Conservation (phyloP, 192 early-diverging fungal genomes). For the Coemansia sp. region DNA sequence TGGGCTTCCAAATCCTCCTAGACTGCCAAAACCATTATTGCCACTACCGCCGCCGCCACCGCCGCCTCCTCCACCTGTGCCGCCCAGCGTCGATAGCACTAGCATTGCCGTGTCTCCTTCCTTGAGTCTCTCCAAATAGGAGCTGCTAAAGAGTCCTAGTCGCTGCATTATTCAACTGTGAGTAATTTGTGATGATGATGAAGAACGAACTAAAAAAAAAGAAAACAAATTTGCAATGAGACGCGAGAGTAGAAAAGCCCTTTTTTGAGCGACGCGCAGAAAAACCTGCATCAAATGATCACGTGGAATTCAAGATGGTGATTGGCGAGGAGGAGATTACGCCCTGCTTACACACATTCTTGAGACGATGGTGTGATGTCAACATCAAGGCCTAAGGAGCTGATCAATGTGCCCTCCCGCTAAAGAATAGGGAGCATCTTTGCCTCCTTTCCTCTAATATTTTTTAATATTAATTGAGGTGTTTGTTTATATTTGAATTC, state of each 20-base stretch:
- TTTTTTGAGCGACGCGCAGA: neutral
- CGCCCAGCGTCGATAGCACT: conserved; percentile 41
- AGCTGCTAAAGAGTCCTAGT: conserved; percentile 39
- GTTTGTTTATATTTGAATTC: too few species aligned
- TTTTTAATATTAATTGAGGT: too few species aligned
- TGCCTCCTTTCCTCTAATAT: too few species aligned
- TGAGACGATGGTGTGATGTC: too few species aligned
- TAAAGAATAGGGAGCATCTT: too few species aligned
- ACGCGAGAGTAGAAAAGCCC: neutral
- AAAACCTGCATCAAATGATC: neutral
- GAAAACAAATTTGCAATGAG: neutral
- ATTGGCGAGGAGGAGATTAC: neutral
- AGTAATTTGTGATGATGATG: neutral
- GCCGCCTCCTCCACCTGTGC: conserved; percentile 10
- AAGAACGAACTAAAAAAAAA: neutral
- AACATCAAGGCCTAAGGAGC: too few species aligned
- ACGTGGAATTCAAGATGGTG: neutral
- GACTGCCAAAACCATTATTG: neutral
- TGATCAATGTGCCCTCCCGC: too few species aligned
- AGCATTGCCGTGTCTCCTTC: conserved; percentile 57
- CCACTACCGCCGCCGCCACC: conserved; percentile 11
- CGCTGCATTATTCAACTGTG: conserved; percentile 11
- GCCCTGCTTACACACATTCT: too few species aligned
- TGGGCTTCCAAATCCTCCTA: conserved; percentile 9
- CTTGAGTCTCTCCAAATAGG: conserved; percentile 54